Evolutionary conservation across 164 flowering plant species (phyloP).

Genomic region (Platanus orientalis): DNA sequence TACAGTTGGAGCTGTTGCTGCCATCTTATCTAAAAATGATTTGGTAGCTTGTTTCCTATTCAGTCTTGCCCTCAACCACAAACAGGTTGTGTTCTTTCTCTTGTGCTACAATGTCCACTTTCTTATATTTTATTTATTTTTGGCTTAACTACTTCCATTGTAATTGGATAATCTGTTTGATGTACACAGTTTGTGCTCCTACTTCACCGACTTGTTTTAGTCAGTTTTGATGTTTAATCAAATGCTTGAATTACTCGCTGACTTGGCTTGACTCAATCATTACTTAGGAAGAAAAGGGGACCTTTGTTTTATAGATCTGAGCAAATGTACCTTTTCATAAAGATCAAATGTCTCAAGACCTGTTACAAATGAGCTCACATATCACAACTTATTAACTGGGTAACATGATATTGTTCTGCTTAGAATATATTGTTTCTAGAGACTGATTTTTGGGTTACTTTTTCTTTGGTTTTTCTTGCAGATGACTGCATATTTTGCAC

Average conservation of each 20-base stretch:
- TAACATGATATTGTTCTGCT: too few relatives aligned
- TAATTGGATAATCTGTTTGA: not conserved
- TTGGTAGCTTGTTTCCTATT: slow-evolving; percentile 56
- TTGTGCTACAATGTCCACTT: not conserved
- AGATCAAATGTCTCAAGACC: too few relatives aligned
- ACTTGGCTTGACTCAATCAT: too few relatives aligned
- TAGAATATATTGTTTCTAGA: not conserved
- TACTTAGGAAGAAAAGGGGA: too few relatives aligned
- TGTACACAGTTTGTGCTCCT: too few relatives aligned
- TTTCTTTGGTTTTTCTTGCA: slow-evolving; percentile 28
- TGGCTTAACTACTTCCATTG: not conserved
- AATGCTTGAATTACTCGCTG: too few relatives aligned
- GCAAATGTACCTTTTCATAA: too few relatives aligned
- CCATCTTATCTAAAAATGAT: slow-evolving; percentile 62
- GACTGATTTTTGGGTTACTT: not conserved
- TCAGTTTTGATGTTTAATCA: too few relatives aligned
- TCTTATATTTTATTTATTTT: not conserved
- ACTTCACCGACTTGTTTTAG: too few relatives aligned
- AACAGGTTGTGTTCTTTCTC: slow-evolving; percentile 53
- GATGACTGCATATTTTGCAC: slow-evolving; percentile 98
- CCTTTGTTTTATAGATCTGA: too few relatives aligned
- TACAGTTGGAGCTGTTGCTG: slow-evolving; percentile 81
- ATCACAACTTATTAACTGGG: too few relatives aligned
- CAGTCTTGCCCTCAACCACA: slow-evolving; percentile 86
- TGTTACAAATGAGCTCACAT: too few relatives aligned